Conservation (phyloP, 768 basidiomycete genomes). For the Rossbeevera mucosa region DNA sequence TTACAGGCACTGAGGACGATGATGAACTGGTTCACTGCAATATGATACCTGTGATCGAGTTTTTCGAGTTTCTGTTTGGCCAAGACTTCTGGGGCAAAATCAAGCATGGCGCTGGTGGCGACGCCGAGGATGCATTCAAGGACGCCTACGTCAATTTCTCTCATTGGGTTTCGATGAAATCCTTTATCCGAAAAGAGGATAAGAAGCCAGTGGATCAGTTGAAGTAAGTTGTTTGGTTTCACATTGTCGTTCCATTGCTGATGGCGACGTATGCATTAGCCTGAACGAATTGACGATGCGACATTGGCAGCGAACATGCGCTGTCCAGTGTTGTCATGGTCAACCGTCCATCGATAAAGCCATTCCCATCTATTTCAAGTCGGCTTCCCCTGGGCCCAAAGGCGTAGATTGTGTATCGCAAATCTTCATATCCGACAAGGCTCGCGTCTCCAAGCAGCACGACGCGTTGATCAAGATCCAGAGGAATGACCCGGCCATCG, state of each 20-base stretch:
- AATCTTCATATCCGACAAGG: neutral
- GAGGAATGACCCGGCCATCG: neutral
- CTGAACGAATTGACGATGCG: neutral
- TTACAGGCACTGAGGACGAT: neutral
- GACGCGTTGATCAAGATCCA: neutral
- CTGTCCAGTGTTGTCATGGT: neutral
- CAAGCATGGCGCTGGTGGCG: neutral
- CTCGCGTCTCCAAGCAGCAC: neutral
- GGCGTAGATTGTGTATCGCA: neutral
- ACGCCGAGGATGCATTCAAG: neutral
- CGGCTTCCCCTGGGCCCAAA: no score
- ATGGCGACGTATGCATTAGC: neutral
- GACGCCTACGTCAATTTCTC: neutral
- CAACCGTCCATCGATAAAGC: neutral
- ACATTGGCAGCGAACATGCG: neutral
- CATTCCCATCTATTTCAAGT: neutral
- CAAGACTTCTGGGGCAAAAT: neutral
- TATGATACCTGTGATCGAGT: neutral
- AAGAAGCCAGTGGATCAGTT: neutral
- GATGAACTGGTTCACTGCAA: neutral
- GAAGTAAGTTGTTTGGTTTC: neutral
- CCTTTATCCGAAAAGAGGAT: neutral
- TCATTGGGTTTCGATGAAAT: neutral
- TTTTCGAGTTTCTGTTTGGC: slow-evolving; percentile 3
- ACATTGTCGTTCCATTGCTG: neutral